Evolutionary conservation across 1,139 yeast species (phyloP).

Genomic region (Lodderomyces margitis): DNA sequence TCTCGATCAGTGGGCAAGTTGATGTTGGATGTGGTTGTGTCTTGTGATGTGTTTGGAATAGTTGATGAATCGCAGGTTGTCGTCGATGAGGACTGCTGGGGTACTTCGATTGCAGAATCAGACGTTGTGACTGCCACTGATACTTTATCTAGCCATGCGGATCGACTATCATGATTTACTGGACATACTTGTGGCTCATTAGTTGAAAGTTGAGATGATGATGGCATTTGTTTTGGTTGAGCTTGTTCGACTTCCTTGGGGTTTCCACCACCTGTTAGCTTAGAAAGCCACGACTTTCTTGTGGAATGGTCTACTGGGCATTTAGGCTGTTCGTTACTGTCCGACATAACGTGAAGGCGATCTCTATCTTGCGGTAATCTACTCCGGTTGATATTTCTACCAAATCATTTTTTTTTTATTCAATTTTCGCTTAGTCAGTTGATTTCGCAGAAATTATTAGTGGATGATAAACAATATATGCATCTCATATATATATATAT

Average conservation of each 20-base stretch:
- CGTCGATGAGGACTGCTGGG: neutral
- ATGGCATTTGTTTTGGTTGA: neutral
- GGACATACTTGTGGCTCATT: conserved; percentile 53
- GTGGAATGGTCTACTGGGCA: conserved; percentile 29
- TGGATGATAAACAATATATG: neutral
- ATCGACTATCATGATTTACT: conserved; percentile 61
- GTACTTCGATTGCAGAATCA: conserved; percentile 40
- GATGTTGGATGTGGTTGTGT: conserved; percentile 28
- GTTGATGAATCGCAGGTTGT: conserved; percentile 47
- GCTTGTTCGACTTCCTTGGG: neutral
- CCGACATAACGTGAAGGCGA: conserved; percentile 9
- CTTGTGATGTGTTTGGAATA: conserved; percentile 21
- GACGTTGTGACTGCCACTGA: conserved; percentile 28
- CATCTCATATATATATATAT: no score
- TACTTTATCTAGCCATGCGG: conserved; percentile 51
- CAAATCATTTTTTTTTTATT: neutral
- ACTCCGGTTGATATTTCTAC: no score
- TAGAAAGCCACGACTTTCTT: conserved; percentile 54
- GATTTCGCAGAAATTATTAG: neutral
- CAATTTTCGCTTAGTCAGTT: neutral
- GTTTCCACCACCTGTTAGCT: conserved; percentile 26
- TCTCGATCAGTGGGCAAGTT: conserved; percentile 67
- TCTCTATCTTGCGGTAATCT: no score
- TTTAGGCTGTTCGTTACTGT: conserved; percentile 16
- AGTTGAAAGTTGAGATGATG: conserved; percentile 2